Evolutionary conservation across 169 alveolate genomes (phyloP), one percentile per base, ranked within the genome.

Genomic region (Amoebophrya sp.): DNA sequence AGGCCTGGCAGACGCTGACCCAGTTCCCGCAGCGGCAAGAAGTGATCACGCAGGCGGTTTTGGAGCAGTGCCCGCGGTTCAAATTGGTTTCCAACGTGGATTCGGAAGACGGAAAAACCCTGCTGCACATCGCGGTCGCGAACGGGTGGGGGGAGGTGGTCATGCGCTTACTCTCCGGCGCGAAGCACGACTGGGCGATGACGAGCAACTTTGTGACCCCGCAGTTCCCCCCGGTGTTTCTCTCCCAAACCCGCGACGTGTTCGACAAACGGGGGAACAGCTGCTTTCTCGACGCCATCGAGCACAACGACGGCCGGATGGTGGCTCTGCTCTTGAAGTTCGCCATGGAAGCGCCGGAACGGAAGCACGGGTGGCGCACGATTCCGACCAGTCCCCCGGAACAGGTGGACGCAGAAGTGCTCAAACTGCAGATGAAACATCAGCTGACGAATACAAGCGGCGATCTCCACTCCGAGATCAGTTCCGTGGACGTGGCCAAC

Each of bases 221-320:
- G 7, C 66, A 12, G 66, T 47, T 47, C 18, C 66, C 66, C 7
- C 66, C 66, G 66, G 7, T 47, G 66, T 18, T 12, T 47, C 66
- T 18, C 66, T 47, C 18, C 18, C 29, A 7, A 12, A 18, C 32
- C 83, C 83, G 35, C 35, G 83, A 66, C 83, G 83, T 25, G 35
- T 3, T 1, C 35, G 83, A 66, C 83, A 2, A 25, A 25, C 12
- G 32, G 39, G 83, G 83, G 32, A 66, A 66, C 83, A 25, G 39
- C 38, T 66, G 83, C 32, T 1, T 66, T 2, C 10, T 66, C 38
- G 83, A 66, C 29, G 83, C 83, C 35, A 25, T 66, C 32, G 83
- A 66, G 32, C 35, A 2, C 35, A 66, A 66, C 83, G 83, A 66
- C 83, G 83, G 83, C 35, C 83, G 83, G 35, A 66, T n/a, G 83